Conservation (phyloP, 2,329 filamentous ascomycete species). For the Fusarium penzigii region DNA sequence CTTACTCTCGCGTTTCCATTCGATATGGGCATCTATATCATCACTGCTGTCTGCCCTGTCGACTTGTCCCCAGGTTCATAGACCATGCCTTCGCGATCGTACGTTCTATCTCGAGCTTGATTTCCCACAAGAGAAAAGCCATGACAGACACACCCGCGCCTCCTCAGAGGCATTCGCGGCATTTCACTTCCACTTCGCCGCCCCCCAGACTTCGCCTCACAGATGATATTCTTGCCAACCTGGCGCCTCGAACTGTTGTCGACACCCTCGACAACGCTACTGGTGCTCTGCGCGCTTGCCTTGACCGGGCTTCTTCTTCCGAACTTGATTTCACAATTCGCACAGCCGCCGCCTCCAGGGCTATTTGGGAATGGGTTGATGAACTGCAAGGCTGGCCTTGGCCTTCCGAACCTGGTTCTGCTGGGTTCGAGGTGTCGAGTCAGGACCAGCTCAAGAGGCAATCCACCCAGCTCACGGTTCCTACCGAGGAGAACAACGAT, state of each 20-base stretch:
- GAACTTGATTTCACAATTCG: slow-evolving; percentile 73
- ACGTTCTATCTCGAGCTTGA: slow-evolving; percentile 15
- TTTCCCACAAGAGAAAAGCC: slow-evolving; percentile 24
- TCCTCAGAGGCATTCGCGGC: slow-evolving; percentile 36
- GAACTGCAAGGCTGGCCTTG: slow-evolving; percentile 66
- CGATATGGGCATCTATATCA: slow-evolving; percentile 31
- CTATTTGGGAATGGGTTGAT: slow-evolving; percentile 72
- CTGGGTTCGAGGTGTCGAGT: slow-evolving; percentile 55
- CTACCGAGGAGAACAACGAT: slow-evolving; percentile 26
- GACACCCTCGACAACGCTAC: slow-evolving; percentile 58
- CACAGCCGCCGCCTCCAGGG: slow-evolving; percentile 69
- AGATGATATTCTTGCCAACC: slow-evolving; percentile 62
- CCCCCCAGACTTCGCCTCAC: slow-evolving; percentile 44
- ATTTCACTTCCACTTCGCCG: slow-evolving; percentile 42
- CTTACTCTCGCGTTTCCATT: slow-evolving; percentile 21
- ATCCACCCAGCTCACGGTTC: slow-evolving; percentile 28
- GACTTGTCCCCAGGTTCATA: slow-evolving; percentile 31
- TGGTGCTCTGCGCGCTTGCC: slow-evolving; percentile 56
- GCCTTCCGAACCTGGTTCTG: slow-evolving; percentile 50
- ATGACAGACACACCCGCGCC: slow-evolving; percentile 37
- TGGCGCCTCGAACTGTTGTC: slow-evolving; percentile 62
- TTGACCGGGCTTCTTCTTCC: slow-evolving; percentile 61
- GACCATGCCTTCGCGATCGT: slow-evolving; percentile 29
- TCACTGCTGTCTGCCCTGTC: slow-evolving; percentile 21
- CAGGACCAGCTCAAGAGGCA: slow-evolving; percentile 42